phyloP scores from a whole-genome alignment of 768 basidiomycete genomes.

The Mycena vulgaris region DNA sequence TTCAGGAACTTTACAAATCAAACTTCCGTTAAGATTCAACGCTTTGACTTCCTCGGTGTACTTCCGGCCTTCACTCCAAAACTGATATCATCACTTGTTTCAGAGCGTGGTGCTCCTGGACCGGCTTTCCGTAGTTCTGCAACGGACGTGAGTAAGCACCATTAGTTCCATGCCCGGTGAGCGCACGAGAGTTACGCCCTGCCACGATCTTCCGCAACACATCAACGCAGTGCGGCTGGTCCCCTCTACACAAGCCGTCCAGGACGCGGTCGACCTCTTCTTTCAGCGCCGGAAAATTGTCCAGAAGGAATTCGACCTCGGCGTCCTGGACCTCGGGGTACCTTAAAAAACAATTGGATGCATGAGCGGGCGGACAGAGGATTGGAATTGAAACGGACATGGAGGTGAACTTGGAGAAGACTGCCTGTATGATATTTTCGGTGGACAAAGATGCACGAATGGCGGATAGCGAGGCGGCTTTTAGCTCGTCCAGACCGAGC shows the following conservation, averaged over 20 bases:
- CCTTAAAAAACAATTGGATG: background rate
- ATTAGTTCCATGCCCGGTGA: too few relatives aligned
- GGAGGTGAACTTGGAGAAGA: conserved; percentile 28
- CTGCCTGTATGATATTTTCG: conserved; percentile 11
- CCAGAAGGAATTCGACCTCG: conserved; percentile 12
- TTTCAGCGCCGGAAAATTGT: background rate
- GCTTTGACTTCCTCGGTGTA: too few relatives aligned
- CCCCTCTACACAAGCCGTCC: background rate
- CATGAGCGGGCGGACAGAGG: background rate
- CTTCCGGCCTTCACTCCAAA: too few relatives aligned
- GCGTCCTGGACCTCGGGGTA: conserved; percentile 20
- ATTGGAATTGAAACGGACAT: conserved; percentile 5
- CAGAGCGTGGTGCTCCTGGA: too few relatives aligned
- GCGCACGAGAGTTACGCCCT: too few relatives aligned
- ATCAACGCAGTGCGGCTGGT: background rate
- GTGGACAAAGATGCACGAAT: conserved; percentile 11
- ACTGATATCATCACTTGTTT: too few relatives aligned
- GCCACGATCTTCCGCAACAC: conserved; percentile 12
- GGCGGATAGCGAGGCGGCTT: conserved; percentile 3
- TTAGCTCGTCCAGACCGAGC: conserved; percentile 23
- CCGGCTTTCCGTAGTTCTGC: too few relatives aligned
- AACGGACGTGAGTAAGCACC: too few relatives aligned
- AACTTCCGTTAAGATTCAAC: too few relatives aligned
- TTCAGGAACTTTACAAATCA: too few relatives aligned
- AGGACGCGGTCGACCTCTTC: background rate